Evolutionary conservation across 2,329 filamentous ascomycete species (phyloP).

Genomic region (Cercospora citrullina): DNA sequence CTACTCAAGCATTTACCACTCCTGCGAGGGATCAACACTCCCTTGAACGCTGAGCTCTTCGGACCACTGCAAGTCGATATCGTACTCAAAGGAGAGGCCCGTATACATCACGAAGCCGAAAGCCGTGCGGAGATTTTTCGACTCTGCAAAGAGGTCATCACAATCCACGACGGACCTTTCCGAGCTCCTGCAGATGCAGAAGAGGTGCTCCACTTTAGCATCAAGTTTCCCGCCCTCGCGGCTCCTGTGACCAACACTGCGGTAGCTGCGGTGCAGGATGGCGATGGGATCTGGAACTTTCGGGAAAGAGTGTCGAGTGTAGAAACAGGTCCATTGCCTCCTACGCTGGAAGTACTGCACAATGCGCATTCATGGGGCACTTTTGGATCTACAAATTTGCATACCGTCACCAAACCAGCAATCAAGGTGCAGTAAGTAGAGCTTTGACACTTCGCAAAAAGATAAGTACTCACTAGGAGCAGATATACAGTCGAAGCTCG

Average conservation of each 20-base stretch:
- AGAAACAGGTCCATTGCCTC: conserved; percentile 13
- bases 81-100: conserved; percentile 11
- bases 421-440: conserved; percentile 10
- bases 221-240: conserved; percentile 17
- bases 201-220: conserved; percentile 15
- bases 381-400: conserved; percentile 4
- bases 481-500: conserved; percentile 9
- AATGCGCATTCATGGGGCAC: conserved; percentile 2
- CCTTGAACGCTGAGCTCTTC: conserved; percentile 15
- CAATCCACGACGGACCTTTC: conserved; percentile 18
- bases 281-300: conserved; percentile 17
- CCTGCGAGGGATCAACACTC: neutral
- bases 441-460: too few relatives aligned
- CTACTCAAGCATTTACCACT: conserved; percentile 15
- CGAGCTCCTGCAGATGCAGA: conserved; percentile 16
- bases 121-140: neutral
- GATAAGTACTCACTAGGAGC: neutral
- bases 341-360: conserved; percentile 6
- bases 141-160: conserved; percentile 12
- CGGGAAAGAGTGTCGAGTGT: conserved; percentile 5
- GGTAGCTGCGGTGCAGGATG: conserved; percentile 13
- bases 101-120: conserved; percentile 5
- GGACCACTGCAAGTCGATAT: conserved; percentile 18
- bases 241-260: conserved; percentile 10
- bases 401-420: neutral